Evolutionary conservation across 2,329 filamentous ascomycete species (phyloP), one percentile per base, ranked within the genome.

Genomic region (Elsinoe batatas): DNA sequence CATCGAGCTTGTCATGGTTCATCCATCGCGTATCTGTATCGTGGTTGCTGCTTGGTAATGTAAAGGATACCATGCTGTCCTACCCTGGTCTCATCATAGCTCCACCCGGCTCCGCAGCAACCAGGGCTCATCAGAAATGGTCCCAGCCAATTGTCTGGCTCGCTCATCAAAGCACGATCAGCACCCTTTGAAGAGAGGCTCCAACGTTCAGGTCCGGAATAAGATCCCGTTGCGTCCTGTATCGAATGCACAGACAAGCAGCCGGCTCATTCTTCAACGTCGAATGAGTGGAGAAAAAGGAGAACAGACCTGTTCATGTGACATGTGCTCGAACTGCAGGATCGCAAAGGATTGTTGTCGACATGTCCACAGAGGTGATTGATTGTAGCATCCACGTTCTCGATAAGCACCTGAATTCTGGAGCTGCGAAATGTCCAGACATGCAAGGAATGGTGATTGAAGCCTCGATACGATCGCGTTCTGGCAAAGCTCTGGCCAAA

Each of bases 171-270:
- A 37, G 47, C 47, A 51, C 4, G 47, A 38, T 51, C 47, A 51
- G 37, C 47, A 36, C 15, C 18, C 7, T 51, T 37, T 26, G 10
- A 26, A 37, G 11, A 51, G 26, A 51, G 18, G n/a, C 13, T 51
- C 15, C 47, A 51, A 51, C 47, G 47, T 51, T 33, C 47, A 51
- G 47, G 47, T 51, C 47, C 47, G 47, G 47, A 51, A 51, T 26
- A 5, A 37, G 18, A 33, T 20, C 47, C 47, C 47, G 47, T 51
- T 51, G 47, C 47, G 37, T 51, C n/a, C 47, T 22, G 33, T 51
- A 51, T 51, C 47, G 47, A 36, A 36, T 51, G 47, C 47, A 51
- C 47, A 38, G 47, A 51, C 47, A 51, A 38, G 32, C 17, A 26
- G 17, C 18, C 18, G 35, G 35, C 32, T 11, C n/a, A 51, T 36